Evolutionary conservation across 441 rosid genomes (phyloP), one percentile per base, ranked within the genome.

Genomic region (Breynia disticha): DNA sequence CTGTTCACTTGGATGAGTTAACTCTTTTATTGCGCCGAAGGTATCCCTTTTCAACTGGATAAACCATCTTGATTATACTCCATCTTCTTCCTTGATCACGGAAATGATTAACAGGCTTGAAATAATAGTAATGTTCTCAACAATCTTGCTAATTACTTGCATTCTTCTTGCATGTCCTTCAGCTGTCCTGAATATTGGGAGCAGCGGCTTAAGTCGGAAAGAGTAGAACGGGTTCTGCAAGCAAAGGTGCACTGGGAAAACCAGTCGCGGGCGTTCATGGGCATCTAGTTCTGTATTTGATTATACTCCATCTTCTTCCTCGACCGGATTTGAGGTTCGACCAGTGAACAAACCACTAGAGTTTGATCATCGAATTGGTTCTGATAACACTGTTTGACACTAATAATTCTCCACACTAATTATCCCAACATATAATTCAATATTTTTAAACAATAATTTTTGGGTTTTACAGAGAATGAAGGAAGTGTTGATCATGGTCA

Each of bases 191-290:
- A 78, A 22, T 78, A 85, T 57, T 90, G 95, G 96, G 78, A 73
- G 64, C 69, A 83, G 52, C 72, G 96, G 62, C 83, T 81, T 45
- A 69, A 61, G 55, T 72, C 77, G 7, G 96, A 91, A 68, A 78
- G 95, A 68, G 66, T 52, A 3, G 86, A 87, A 67, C 76, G 98
- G 75, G 17, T 87, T 54, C 69, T 63, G 44, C 94, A 78, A 58
- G 83, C 83, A 16, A 91, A 86, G 70, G 83, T 86, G 58, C 87
- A 86, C 46, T 86, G 98, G 96, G 96, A 91, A 55, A 52, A 50
- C 19, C 86, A 83, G 65, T 86, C 87, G 42, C 77, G 77, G 43
- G 76, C 90, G 43, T 83, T 87, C 74, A 50, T 73, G 46, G 96
- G 96, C 21, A 61, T 77, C 38, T 86, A 72, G 52, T 39, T 15